Conservation (phyloP, 768 basidiomycete genomes). For the Clitopilus passeckerianus region DNA sequence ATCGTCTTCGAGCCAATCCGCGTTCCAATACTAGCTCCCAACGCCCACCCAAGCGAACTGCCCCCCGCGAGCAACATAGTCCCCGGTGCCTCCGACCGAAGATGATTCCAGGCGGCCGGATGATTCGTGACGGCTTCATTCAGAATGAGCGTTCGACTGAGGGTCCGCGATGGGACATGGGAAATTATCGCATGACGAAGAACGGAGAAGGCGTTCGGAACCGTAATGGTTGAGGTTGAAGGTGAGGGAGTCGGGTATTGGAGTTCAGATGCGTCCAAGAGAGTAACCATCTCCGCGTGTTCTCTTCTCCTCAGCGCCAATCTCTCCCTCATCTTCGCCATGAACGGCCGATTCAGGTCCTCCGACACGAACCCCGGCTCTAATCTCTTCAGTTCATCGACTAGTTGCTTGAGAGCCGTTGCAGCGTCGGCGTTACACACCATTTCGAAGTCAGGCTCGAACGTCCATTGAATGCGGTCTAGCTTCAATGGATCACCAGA, state of each 20-base stretch:
- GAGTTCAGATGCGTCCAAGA: background rate
- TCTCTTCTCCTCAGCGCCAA: slow-evolving; percentile 10
- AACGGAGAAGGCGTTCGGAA: slow-evolving; percentile 41
- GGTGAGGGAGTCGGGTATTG: background rate
- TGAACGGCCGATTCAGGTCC: slow-evolving; percentile 3
- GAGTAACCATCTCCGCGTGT: background rate
- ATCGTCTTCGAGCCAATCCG: slow-evolving; percentile 34
- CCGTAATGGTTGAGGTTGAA: background rate
- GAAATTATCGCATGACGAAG: slow-evolving; percentile 38
- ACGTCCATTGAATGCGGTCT: slow-evolving; percentile 27
- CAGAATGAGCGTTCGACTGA: slow-evolving; percentile 39
- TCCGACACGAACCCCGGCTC: slow-evolving; percentile 35
- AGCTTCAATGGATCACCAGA: slow-evolving; percentile 47
- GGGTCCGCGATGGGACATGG: background rate
- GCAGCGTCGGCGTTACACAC: background rate
- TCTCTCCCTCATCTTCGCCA: slow-evolving; percentile 4
- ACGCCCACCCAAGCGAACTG: slow-evolving; percentile 63
- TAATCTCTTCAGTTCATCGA: background rate
- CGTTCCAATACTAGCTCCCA: slow-evolving; percentile 62
- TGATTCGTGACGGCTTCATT: slow-evolving; percentile 65
- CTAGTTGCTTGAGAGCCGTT: background rate
- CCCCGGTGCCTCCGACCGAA: slow-evolving; percentile 47
- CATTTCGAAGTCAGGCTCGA: slow-evolving; percentile 25
- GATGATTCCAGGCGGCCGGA: slow-evolving; percentile 49
- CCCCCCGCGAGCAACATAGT: slow-evolving; percentile 54